These are phyloP conservation scores for Lactarius deliciosus DNA, from an alignment of 768 basidiomycete genomes.

Conservation along the genomic window DNA sequence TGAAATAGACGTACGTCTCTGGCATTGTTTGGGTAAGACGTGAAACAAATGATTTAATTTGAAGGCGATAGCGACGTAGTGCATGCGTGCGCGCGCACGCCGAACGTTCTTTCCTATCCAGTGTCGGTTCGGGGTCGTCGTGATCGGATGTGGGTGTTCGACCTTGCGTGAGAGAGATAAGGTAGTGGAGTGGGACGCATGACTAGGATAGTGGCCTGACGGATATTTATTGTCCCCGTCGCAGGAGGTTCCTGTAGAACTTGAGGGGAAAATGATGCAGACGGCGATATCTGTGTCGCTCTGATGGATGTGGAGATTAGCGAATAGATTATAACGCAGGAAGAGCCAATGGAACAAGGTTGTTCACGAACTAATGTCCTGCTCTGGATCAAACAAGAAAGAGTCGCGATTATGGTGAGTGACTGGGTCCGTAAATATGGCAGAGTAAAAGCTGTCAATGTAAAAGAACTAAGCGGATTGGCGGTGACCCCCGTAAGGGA, in stretches of 20 bases:
- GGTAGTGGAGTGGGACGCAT: not conserved
- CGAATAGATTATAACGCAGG: not conserved
- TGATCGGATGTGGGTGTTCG: not conserved
- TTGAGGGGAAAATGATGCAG: not conserved
- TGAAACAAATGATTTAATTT: not conserved
- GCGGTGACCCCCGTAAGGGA: conserved; percentile 7
- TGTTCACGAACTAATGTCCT: not conserved
- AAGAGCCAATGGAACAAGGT: not conserved
- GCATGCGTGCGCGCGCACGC: too few species aligned
- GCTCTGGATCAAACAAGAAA: too few species aligned
- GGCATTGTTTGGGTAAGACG: too few species aligned
- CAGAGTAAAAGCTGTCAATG: conserved; percentile 7
- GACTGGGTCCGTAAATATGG: conserved; percentile 15
- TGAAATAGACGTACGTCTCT: too few species aligned
- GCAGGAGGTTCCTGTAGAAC: not conserved
- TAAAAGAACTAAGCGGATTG: conserved; percentile 15
- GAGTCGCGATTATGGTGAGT: not conserved
- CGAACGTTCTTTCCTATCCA: not conserved
- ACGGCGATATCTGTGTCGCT: not conserved
- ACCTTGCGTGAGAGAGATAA: not conserved
- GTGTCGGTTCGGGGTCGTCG: not conserved
- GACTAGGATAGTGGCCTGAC: not conserved
- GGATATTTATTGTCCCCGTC: not conserved
- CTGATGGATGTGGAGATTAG: not conserved
- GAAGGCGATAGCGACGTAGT: too few species aligned